A percentile compares a stretch with the other conserved stretches of the same genome.
phyloP scores from a whole-genome alignment of 208 protist genomes.

The Leishmania aethiopica region DNA sequence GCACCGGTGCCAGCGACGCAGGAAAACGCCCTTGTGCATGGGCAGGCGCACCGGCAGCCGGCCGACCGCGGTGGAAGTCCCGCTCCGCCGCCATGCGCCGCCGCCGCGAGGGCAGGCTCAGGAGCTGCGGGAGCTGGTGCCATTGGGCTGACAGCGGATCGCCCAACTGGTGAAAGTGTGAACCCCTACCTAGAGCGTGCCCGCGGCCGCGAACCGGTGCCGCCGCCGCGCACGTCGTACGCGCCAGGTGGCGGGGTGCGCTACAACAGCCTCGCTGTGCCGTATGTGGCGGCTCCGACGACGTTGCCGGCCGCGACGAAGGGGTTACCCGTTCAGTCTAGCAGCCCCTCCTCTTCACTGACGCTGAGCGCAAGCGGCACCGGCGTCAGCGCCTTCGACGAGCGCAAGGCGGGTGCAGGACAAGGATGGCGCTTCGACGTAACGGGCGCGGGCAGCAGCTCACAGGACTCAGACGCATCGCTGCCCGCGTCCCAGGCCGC shows the following conservation, averaged over 20 bases:
- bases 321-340: background rate
- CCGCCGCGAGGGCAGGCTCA: background rate
- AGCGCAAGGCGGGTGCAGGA: background rate
- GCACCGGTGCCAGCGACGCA: background rate
- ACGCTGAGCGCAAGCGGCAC: background rate
- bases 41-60: background rate
- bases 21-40: background rate
- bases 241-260: constrained; percentile 28
- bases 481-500: background rate
- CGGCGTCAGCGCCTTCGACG: background rate
- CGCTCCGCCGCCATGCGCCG: background rate
- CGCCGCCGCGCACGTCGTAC: constrained; percentile 27
- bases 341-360: background rate
- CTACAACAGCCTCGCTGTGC: constrained; percentile 17
- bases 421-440: background rate
- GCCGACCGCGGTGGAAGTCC: background rate
- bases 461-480: background rate
- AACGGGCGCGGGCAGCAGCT: background rate
- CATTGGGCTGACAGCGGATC: background rate
- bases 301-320: background rate
- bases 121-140: background rate
- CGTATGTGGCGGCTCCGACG: background rate
- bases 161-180: background rate
- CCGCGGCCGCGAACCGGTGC: constrained; percentile 15
- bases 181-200: constrained; percentile 19